Evolutionary conservation across 768 basidiomycete species (phyloP), one percentile per base, ranked within the genome.

Genomic region (Russula sp.): DNA sequence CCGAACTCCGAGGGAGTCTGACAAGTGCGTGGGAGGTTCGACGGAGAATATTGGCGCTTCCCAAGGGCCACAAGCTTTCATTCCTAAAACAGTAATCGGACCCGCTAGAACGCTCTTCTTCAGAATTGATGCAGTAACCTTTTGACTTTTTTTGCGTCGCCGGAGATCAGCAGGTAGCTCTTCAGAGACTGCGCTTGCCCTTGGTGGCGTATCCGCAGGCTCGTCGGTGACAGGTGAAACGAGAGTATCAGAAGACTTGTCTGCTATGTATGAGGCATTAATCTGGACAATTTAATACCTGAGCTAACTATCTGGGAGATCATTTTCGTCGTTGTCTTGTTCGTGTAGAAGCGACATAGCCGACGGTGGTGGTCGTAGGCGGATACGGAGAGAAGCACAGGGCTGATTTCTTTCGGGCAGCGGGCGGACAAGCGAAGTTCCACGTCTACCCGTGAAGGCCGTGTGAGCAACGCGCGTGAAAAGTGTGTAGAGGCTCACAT

Each of bases 11-110:
- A 70, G 3, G 68, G 65, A 8, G 68, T 46, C 61, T 36, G 8
- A 55, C 53, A 25, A 38, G 51, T 29, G 22, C 7, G 43, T 25
- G 3, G 22, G 57, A 18, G n/a, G 18, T 22, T 61, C 60, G 35
- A 60, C 66, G 9, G 61, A 64, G 11, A 56, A 20, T n/a, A 46
- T 36, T 25, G 51, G 50, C 5, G 42, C 52, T 10, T 69, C 41
- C 46, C 56, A 22, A 59, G 56, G 3, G 63, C 56, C 6, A 52
- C 60, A 20, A 58, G 52, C 8, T 34, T 49, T 46, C 58, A 59
- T 10, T 56, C 65, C 71, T 66, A 32, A 55, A 64, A 5, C 67
- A 73, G 41, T 76, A 76, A 60, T 80, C 81, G 1, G 80, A 77
- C 65, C 77, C 72, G 47, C 73, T 6, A 74, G 60, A 38, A 16